Base-by-base conservation (phyloP, 1,284 basidiomycete genomes). In the Fomes fomentarius region DNA sequence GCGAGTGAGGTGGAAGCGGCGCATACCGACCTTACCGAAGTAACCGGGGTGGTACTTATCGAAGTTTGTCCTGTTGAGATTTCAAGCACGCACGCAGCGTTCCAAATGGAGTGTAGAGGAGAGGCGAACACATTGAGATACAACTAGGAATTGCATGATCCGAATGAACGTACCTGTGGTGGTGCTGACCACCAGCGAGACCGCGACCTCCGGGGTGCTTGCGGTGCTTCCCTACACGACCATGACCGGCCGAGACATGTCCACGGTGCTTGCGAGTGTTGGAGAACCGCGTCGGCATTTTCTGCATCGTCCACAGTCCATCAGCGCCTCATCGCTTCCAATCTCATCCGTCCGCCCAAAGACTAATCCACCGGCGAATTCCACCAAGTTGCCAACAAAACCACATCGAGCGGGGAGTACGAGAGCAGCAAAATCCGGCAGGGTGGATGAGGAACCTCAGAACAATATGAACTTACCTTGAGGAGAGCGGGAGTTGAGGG, bases 181-280 rank as follows among this genome's bases (percentile, higher is more conserved):
- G 96, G 82, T 98, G 96, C 80, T 90, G 85, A 87, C 97, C 96
- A 95, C 96, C 97, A 81, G 96, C 96, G 71, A 98, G 91, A 98
- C 96, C 96, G 79, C 96, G 93, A 94, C 96, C 96, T 83, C 96
- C 96, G 59, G 97, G 97, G 74, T 97, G 95, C 80, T 99, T 98
- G 78, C 96, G 91, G 89, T 99, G 96, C 87, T 99, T 98, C 69
- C 96, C 97, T 73, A 99, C 91, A 91, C 96, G 96, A 80, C 96
- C 96, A 80, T 98, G 90, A 82, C 95, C 95, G 72, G 95, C 95
- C 66, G 96, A 98, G 71, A 99, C 96, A 83, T 99, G 94, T 71
- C 95, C 95, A 72, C 95, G 87, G 82, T 96, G 95, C 83, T 98
- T 98, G 80, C 96, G 91, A 77, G 94, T 98, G 79, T 97, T 97